phyloP scores from a whole-genome alignment of 306 rosid species.

The Vigna trinervia region DNA sequence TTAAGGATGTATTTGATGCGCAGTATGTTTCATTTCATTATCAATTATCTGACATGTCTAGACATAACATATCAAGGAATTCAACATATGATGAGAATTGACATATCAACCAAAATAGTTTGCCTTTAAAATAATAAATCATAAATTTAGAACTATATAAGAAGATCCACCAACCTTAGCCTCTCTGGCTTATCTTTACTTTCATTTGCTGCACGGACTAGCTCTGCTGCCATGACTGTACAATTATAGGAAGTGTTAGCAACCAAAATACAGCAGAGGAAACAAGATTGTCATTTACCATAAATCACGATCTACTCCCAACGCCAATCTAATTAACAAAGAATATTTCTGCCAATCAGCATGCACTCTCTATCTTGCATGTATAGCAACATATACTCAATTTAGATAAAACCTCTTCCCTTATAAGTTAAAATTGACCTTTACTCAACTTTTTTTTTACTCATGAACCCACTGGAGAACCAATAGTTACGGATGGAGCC shows the following conservation, averaged over 20 bases:
- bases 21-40: conserved; percentile 24
- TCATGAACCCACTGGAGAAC: background rate
- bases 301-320: background rate
- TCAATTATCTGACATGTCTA: conserved; percentile 17
- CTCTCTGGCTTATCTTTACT: conserved; percentile 69
- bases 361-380: background rate
- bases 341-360: conserved; percentile 10
- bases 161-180: conserved; percentile 65
- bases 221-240: conserved; percentile 96
- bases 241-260: conserved; percentile 34
- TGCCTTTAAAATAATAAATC: background rate
- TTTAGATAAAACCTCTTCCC: background rate
- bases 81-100: conserved; percentile 17
- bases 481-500: conserved; percentile 9
- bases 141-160: conserved; percentile 17
- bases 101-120: conserved; percentile 22
- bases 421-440: background rate
- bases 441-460: background rate
- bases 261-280: conserved; percentile 16
- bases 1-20: conserved; percentile 15
- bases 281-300: background rate
- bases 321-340: conserved; percentile 4
- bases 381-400: background rate
- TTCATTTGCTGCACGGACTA: conserved; percentile 76
- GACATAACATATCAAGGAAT: conserved; percentile 27